Evolutionary conservation across 2,329 filamentous ascomycete genomes (phyloP).

Genomic region (Xylariaceae sp.): DNA sequence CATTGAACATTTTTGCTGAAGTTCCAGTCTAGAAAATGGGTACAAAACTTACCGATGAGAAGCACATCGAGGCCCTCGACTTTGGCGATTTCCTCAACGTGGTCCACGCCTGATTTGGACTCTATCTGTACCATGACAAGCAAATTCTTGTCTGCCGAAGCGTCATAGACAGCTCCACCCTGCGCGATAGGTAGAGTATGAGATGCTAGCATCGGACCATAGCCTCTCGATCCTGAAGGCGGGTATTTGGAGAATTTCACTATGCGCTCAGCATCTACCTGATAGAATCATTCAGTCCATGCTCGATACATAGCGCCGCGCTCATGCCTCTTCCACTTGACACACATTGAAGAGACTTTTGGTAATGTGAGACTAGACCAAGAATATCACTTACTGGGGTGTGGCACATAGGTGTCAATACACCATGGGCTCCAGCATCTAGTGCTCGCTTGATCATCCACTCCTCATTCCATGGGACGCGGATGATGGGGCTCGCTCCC

Average conservation of each 20-base stretch:
- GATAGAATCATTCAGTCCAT: not conserved
- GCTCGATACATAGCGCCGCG: no score
- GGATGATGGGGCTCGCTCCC: constrained; percentile 21
- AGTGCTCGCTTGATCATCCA: constrained; percentile 32
- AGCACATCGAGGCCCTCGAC: not conserved
- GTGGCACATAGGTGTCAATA: constrained; percentile 30
- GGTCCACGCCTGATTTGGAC: not conserved
- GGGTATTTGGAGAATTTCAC: not conserved
- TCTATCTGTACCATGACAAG: not conserved
- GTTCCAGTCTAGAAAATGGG: not conserved
- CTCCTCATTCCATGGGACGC: constrained; percentile 20
- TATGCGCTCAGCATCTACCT: not conserved
- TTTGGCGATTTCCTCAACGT: not conserved
- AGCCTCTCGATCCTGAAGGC: not conserved
- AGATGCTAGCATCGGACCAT: not conserved
- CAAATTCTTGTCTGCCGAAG: not conserved
- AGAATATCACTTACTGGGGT: not conserved
- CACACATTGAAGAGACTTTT: no score
- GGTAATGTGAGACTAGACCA: no score
- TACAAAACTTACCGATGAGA: not conserved
- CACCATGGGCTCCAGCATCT: constrained; percentile 29
- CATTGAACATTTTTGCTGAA: no score
- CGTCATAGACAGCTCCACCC: not conserved
- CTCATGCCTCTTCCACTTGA: no score
- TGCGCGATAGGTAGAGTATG: not conserved